Conservation (phyloP, 441 rosid species). For the Cnidoscolus chayamansa region DNA sequence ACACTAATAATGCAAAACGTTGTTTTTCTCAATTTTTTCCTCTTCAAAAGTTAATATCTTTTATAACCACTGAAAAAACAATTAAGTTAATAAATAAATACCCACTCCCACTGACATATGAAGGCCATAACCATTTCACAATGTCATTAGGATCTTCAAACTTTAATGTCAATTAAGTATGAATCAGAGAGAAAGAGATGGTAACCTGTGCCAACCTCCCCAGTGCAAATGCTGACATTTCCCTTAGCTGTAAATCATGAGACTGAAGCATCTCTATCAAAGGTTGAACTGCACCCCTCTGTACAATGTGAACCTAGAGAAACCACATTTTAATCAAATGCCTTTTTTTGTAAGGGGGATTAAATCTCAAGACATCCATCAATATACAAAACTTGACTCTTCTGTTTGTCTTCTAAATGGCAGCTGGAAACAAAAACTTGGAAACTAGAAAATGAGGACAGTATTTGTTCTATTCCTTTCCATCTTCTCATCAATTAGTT, state of each 20-base stretch:
- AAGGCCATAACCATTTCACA: background rate
- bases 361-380: constrained; percentile 8
- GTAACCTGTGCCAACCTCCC: constrained; percentile 99
- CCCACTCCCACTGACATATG: background rate
- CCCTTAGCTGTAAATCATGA: constrained; percentile 81
- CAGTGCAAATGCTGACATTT: constrained; percentile 99
- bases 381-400: background rate
- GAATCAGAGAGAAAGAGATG: constrained; percentile 12
- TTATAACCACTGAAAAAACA: no score
- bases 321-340: constrained; percentile 11
- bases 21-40: background rate
- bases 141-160: background rate
- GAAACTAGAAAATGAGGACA: background rate
- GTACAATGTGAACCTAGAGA: constrained; percentile 92
- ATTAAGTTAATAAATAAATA: background rate
- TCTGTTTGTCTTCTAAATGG: background rate
- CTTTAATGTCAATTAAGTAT: background rate
- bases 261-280: constrained; percentile 94
- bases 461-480: background rate
- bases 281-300: constrained; percentile 95
- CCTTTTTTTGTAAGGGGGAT: background rate
- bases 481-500: background rate
- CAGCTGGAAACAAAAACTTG: background rate
- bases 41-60: background rate
- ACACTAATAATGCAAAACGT: background rate